Conservation (phyloP, 768 basidiomycete genomes). For the Kwoniella sp. region DNA sequence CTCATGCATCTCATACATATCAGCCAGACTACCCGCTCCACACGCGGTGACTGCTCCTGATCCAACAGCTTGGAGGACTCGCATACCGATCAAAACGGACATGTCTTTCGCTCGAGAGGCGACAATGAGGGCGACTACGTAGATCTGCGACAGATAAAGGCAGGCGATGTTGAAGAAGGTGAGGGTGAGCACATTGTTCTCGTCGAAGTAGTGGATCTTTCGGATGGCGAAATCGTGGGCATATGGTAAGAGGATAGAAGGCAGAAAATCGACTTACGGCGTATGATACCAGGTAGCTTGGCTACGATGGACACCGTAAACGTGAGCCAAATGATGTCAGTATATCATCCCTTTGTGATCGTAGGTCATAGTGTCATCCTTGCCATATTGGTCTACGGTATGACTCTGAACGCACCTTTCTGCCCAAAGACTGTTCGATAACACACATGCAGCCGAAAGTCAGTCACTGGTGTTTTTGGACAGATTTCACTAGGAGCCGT, state of each 20-base stretch:
- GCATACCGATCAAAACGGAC: constrained; percentile 51
- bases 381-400: too few relatives aligned
- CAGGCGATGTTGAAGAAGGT: too few relatives aligned
- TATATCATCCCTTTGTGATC: too few relatives aligned
- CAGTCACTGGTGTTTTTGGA: not conserved
- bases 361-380: too few relatives aligned
- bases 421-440: constrained; percentile 35
- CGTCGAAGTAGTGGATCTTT: too few relatives aligned
- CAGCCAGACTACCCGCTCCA: constrained; percentile 54
- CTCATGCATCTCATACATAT: constrained; percentile 55
- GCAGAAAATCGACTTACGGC: constrained; percentile 41
- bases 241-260: too few relatives aligned
- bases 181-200: too few relatives aligned
- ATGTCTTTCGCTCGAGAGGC: constrained; percentile 50
- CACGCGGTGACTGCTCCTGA: constrained; percentile 50
- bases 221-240: too few relatives aligned
- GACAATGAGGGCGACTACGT: constrained; percentile 50
- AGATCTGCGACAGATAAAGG: constrained; percentile 34
- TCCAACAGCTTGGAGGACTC: constrained; percentile 52
- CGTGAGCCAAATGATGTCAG: too few relatives aligned
- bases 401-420: constrained; percentile 44
- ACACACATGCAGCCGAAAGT: not conserved
- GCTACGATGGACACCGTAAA: constrained; percentile 16
- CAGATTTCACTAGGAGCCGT: too few relatives aligned
- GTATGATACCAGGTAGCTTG: constrained; percentile 51